Evolutionary conservation across 23 red algal genomes (phyloP), one percentile per base, ranked within the genome.

Genomic region (Gracilaria vermiculophylla): DNA sequence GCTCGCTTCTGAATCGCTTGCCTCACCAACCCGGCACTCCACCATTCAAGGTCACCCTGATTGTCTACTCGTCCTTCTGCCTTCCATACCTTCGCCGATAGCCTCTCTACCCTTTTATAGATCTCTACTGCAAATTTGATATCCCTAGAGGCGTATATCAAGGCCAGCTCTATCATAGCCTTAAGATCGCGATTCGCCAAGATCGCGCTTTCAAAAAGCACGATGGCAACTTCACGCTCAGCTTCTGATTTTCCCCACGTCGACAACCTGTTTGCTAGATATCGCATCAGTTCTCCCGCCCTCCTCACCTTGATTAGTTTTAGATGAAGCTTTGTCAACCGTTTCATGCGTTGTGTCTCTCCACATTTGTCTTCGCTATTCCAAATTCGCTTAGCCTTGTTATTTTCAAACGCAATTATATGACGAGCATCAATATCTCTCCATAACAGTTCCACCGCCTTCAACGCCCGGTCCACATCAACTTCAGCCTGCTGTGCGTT

Each of bases 131-230:
- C 76, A 19, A 57, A 79, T 20, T 57, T 60, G 31, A 79, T 57
- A 49, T 79, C 76, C 50, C n/a, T 6, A 19, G 23, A 0, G n/a
- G 76, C 76, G 25, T 35, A 60, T 1, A 41, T 79, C 32, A 79
- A 24, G 1, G 76, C 69, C 13, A 88, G 67, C 53, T 78, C 84
- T 20, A 57, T 34, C 69, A 88, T 88, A 14, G 84, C 62, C 69
- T 78, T 77, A 5, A 66, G 14, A 23, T 88, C 84, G 27, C 66
- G 73, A 31, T 77, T 64, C 37, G 84, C 69, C 51, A 88, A 32
- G 48, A 88, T 88, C 24, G 84, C 84, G 40, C 69, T 88, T 56
- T 88, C 84, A 33, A 76, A 88, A 23, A 88, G 72, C 25, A 62
- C 24, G 36, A 47, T 88, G 47, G 84, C 84, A 77, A 44, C 53